Base-by-base conservation (phyloP, 495 filamentous ascomycete species). In the Penicillium fimorum region DNA sequence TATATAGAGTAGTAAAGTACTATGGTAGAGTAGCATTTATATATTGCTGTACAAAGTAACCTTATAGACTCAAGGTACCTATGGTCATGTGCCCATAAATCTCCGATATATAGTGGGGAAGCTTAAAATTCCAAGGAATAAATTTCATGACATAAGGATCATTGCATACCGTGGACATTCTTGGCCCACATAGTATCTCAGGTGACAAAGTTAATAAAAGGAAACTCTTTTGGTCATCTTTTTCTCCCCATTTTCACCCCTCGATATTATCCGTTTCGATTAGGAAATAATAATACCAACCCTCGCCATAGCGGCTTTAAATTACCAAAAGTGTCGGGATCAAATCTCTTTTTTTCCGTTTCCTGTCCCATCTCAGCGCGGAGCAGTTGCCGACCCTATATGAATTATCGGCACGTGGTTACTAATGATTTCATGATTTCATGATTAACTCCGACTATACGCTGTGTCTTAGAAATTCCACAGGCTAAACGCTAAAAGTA, bases 371-470 rank as follows among this genome's bases (percentile, higher is more conserved):
- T 52, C 42, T 22, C 10, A 46, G 44, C 53, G 35, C 58, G 58
- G 53, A 56, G 53, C 42, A 33, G 47, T 56, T 44, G 25, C 58
- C 58, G 53, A 56, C 52, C 32, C n/a, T n/a, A n/a, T 41, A 18
- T 43, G 2, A 48, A 8, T 22, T 29, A 30, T 25, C 18, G 29
- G 20, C 20, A 41, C 41, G 32, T 54, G 29, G 24, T n/a, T 22
- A 12, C 6, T 15, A 27, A 29, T 29, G 0, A 29, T 46, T 27
- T 15, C 13, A 42, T 43, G 6, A 43, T 43, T 0, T 42, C n/a
- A 42, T 42, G 40, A 27, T 27, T 22, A 1, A 22, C 22, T 22
- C 22, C 22, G 22, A 22, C 22, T 22, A 22, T 22, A 22, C 22
- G 22, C 22, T 22, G 22, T 22, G 2, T 1, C 2, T 1, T 22